Percentiles rank a stretch among this genome's conserved stretches.
Conservation (phyloP, 768 basidiomycete species). For the Agrocybe praecox region DNA sequence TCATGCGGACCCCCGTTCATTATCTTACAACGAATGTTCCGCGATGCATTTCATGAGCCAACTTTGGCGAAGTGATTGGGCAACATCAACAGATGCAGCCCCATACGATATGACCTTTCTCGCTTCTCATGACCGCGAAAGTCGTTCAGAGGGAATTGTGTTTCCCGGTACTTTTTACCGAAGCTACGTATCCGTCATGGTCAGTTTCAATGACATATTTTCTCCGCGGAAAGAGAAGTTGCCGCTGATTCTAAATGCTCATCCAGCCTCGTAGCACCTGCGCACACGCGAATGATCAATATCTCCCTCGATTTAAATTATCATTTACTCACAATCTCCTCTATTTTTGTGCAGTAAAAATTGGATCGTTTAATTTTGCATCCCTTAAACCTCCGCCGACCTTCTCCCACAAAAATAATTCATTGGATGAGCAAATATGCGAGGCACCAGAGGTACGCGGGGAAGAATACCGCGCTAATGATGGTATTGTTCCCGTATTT, state of each 20-base stretch:
- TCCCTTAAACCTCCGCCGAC: slow-evolving; percentile 33
- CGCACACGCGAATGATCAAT: slow-evolving; percentile 16
- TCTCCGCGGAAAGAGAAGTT: neutral
- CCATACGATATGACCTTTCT: slow-evolving; percentile 51
- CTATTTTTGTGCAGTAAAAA: slow-evolving; percentile 25
- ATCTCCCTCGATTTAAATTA: neutral
- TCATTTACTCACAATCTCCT: slow-evolving; percentile 9
- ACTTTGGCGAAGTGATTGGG: slow-evolving; percentile 52
- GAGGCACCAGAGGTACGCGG: slow-evolving; percentile 14
- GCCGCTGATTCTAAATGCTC: neutral
- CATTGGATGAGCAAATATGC: neutral
- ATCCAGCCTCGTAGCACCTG: slow-evolving; percentile 1
- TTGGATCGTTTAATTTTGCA: slow-evolving; percentile 41
- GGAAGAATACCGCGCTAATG: slow-evolving; percentile 42
- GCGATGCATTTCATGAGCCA: slow-evolving; percentile 33
- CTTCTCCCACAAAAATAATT: slow-evolving; percentile 2
- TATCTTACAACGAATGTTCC: slow-evolving; percentile 42
- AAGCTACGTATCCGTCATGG: slow-evolving; percentile 42
- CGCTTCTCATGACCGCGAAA: slow-evolving; percentile 44
- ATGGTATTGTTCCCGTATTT: slow-evolving; percentile 51
- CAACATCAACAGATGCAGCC: slow-evolving; percentile 44
- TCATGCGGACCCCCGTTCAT: slow-evolving; percentile 42
- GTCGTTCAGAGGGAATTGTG: slow-evolving; percentile 34
- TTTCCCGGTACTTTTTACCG: slow-evolving; percentile 42
- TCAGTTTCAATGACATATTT: slow-evolving; percentile 15